phyloP scores from a whole-genome alignment of 768 basidiomycete genomes.

The Pleurotus platypus region DNA sequence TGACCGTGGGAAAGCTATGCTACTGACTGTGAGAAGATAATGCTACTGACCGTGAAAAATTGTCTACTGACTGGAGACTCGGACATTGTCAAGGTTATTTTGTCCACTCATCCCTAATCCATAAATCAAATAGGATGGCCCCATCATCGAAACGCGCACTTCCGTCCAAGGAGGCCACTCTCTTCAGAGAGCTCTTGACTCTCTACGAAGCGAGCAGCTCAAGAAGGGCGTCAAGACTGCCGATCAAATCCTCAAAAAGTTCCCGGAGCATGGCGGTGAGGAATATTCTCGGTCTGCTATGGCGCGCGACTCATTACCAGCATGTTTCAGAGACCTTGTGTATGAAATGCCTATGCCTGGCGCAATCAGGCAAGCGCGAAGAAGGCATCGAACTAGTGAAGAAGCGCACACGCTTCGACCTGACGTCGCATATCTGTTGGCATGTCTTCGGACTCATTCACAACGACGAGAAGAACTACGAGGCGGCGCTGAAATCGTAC shows the following conservation, averaged over 20 bases:
- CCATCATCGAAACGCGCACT: constrained; percentile 47
- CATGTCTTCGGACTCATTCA: constrained; percentile 96
- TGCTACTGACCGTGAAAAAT: no score
- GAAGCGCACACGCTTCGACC: constrained; percentile 77
- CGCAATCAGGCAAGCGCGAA: constrained; percentile 75
- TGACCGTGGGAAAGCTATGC: not conserved
- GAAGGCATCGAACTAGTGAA: constrained; percentile 82
- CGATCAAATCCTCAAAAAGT: constrained; percentile 92
- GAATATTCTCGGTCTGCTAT: not conserved
- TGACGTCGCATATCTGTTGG: constrained; percentile 94
- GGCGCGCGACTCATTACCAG: not conserved
- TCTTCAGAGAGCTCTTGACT: constrained; percentile 84
- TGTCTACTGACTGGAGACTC: no score
- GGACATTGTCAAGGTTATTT: no score
- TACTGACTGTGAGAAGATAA: no score
- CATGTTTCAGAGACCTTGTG: no score
- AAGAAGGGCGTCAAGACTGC: constrained; percentile 88
- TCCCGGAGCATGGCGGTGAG: constrained; percentile 92
- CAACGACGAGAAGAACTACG: constrained; percentile 92
- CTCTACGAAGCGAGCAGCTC: constrained; percentile 85
- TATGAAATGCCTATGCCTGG: constrained; percentile 91
- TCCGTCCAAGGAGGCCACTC: constrained; percentile 76
- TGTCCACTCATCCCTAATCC: no score
- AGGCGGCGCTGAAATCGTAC: constrained; percentile 92
- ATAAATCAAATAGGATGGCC: not conserved